These are phyloP conservation scores for Penstemon eatonii DNA, from an alignment of 257 asterid genomes.

Conservation along the genomic window DNA sequence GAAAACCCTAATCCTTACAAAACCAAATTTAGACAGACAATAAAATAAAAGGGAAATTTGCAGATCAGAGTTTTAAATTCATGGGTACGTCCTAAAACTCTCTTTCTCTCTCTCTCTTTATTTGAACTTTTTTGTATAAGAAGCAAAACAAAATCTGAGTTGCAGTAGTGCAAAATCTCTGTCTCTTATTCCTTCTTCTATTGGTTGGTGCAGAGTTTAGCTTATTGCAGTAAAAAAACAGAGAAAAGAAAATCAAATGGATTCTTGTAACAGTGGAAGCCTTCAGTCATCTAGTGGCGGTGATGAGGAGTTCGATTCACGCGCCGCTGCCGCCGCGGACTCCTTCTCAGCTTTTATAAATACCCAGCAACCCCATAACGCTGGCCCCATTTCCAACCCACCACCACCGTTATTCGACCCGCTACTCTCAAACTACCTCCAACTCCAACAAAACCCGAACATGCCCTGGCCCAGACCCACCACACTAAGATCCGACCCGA, in stretches of 20 bases:
- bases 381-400: conserved; percentile 32
- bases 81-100: conserved; percentile 38
- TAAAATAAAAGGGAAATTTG: conserved; percentile 11
- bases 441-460: conserved; percentile 23
- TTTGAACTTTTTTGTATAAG: conserved; percentile 24
- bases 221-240: conserved; percentile 15
- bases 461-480: conserved; percentile 38
- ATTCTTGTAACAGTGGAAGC: conserved; percentile 73
- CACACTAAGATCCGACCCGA: conserved; percentile 37
- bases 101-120: conserved; percentile 17
- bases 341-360: conserved; percentile 28
- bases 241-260: conserved; percentile 33
- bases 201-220: conserved; percentile 25
- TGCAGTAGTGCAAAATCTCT: conserved; percentile 40
- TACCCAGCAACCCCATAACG: conserved; percentile 10
- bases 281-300: conserved; percentile 70
- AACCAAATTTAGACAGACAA: neutral
- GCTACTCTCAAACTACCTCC: conserved; percentile 39
- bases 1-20: conserved; percentile 44
- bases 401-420: conserved; percentile 47
- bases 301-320: conserved; percentile 73
- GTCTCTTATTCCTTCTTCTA: conserved; percentile 25
- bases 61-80: conserved; percentile 44
- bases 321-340: conserved; percentile 48
- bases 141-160: conserved; percentile 30